Conservation (phyloP, 352 stramenopile genomes). For the Peronospora belbahrii region DNA sequence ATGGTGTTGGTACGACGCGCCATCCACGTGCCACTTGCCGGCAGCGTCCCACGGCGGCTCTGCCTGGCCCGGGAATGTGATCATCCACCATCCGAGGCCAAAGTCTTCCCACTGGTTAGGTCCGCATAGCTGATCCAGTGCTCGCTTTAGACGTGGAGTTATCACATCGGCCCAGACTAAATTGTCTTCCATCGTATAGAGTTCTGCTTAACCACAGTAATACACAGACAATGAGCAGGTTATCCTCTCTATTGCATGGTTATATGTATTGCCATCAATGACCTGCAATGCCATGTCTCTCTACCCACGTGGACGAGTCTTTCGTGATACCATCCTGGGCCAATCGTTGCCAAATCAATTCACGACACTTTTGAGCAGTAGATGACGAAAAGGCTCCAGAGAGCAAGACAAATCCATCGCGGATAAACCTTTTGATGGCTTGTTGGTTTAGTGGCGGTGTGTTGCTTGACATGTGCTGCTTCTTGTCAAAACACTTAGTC, state of each 20-base stretch:
- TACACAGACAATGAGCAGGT: background rate
- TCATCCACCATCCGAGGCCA: conserved; percentile 79
- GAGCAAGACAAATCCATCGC: conserved; percentile 67
- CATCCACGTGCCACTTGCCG: conserved; percentile 80
- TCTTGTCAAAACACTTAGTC: conserved; percentile 4
- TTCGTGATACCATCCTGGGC: conserved; percentile 28
- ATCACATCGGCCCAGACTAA: conserved; percentile 40
- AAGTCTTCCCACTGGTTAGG: conserved; percentile 51
- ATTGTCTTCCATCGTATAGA: conserved; percentile 36
- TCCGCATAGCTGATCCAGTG: conserved; percentile 71
- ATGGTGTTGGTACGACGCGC: conserved; percentile 64
- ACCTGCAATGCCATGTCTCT: conserved; percentile 52
- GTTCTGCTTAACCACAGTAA: conserved; percentile 21
- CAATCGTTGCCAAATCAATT: conserved; percentile 39
- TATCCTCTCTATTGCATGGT: background rate
- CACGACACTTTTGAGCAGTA: conserved; percentile 34
- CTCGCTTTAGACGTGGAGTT: conserved; percentile 33
- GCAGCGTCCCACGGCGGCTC: conserved; percentile 50
- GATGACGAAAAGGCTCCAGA: conserved; percentile 38
- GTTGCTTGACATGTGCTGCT: conserved; percentile 7
- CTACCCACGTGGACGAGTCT: conserved; percentile 44
- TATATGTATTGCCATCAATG: background rate
- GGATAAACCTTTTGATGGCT: conserved; percentile 46
- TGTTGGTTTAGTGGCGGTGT: conserved; percentile 18
- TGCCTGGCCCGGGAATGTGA: conserved; percentile 61